Conservation (phyloP, 139 green algal genomes). For the Tetraselmis chui region DNA sequence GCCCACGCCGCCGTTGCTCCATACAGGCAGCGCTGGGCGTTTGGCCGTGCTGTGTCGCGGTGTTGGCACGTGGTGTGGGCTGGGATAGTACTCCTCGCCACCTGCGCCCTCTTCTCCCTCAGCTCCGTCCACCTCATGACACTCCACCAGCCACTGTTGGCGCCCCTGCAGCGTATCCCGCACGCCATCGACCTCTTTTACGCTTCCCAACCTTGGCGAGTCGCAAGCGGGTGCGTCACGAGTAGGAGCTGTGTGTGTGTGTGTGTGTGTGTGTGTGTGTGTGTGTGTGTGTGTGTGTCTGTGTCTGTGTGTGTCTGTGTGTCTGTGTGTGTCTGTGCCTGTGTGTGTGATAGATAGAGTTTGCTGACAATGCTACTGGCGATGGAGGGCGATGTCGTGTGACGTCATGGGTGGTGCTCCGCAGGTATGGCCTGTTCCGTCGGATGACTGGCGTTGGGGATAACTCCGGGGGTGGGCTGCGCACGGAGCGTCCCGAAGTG, state of each 20-base stretch:
- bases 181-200: background rate
- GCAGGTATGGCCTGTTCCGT: conserved; percentile 27
- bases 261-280: too few species aligned
- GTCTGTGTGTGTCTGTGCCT: too few species aligned
- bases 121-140: background rate
- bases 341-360: background rate
- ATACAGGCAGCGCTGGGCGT: too few species aligned
- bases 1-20: too few species aligned
- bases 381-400: background rate
- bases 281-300: background rate
- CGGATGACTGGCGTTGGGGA: conserved; percentile 31
- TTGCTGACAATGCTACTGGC: background rate
- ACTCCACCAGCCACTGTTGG: background rate
- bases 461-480: background rate
- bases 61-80: too few species aligned
- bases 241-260: background rate
- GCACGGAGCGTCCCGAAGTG: conserved; percentile 20
- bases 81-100: background rate
- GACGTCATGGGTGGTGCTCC: background rate
- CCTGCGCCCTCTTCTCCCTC: background rate
- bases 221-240: background rate
- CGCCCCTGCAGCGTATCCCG: background rate
- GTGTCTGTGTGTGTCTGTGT: too few species aligned
- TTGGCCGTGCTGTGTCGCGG: too few species aligned
- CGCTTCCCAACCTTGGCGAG: background rate